Evolutionary conservation across 2,329 filamentous ascomycete genomes (phyloP).

Genomic region (Zasmidium cellare): DNA sequence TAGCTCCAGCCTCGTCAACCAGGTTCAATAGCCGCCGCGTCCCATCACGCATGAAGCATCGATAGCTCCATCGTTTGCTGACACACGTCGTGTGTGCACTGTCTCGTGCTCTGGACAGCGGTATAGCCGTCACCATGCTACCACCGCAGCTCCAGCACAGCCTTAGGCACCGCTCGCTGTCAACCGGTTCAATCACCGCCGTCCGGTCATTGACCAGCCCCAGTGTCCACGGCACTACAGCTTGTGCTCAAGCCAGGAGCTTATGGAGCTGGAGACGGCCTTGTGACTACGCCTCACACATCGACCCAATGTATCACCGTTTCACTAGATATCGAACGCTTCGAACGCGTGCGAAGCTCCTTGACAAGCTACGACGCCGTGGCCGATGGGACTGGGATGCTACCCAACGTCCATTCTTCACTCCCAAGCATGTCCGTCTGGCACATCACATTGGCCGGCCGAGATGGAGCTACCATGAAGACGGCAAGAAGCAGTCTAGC

Average conservation of each 20-base stretch:
- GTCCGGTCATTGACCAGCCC: slow-evolving; percentile 17
- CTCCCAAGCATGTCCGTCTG: slow-evolving; percentile 29
- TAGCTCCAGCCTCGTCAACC: not conserved
- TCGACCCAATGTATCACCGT: slow-evolving; percentile 34
- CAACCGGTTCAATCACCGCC: slow-evolving; percentile 12
- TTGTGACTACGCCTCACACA: slow-evolving; percentile 29
- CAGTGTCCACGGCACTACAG: slow-evolving; percentile 13
- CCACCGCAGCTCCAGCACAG: slow-evolving; percentile 27
- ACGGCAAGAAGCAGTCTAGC: slow-evolving; percentile 14
- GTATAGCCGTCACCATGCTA: slow-evolving; percentile 24
- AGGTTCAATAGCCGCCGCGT: not conserved
- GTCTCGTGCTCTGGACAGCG: not conserved
- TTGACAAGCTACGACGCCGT: slow-evolving; percentile 31
- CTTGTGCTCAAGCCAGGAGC: slow-evolving; percentile 19
- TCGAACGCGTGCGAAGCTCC: slow-evolving; percentile 33
- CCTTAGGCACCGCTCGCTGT: slow-evolving; percentile 17
- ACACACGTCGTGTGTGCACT: not conserved
- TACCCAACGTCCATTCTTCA: slow-evolving; percentile 27
- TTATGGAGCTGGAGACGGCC: slow-evolving; percentile 29
- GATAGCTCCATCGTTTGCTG: not conserved
- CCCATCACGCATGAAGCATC: not conserved
- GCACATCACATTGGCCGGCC: slow-evolving; percentile 29
- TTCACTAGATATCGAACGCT: slow-evolving; percentile 30
- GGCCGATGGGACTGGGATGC: slow-evolving; percentile 34
- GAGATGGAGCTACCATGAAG: slow-evolving; percentile 18